These are phyloP conservation scores for Beauveria rudraprayagi DNA, from an alignment of 2,329 filamentous ascomycete species.

Conservation along the genomic window DNA sequence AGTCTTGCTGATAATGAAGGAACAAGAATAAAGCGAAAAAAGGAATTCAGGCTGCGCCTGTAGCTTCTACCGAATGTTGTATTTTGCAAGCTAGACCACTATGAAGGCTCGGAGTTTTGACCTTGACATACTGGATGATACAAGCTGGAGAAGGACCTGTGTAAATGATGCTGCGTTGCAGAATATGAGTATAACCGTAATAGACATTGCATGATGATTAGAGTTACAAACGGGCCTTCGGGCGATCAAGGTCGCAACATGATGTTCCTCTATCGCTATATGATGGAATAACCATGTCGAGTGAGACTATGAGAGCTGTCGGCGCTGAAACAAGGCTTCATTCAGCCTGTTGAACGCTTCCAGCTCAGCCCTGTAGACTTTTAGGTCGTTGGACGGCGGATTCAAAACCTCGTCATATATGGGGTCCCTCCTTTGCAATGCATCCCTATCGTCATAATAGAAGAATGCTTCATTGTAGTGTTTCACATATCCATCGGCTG, in stretches of 20 bases:
- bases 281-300: neutral
- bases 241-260: neutral
- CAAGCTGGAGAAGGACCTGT: constrained; percentile 1
- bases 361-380: neutral
- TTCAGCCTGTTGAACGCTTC: neutral
- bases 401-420: neutral
- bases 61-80: constrained; percentile 19
- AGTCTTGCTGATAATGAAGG: neutral
- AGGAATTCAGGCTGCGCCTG: constrained; percentile 5
- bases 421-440: no score
- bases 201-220: constrained; percentile 11
- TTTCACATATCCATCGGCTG: neutral
- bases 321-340: neutral
- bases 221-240: no score
- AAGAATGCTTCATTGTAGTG: no score
- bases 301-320: neutral
- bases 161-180: constrained; percentile 10
- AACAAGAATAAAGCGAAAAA: neutral
- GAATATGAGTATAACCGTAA: constrained; percentile 10
- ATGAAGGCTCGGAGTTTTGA: constrained; percentile 18
- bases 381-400: neutral
- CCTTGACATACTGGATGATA: constrained; percentile 10
- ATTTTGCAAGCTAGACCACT: constrained; percentile 27
- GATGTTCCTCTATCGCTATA: no score
- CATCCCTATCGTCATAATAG: no score